Conservation (phyloP, 2,329 filamentous ascomycete species). For the Capronia epimyces region DNA sequence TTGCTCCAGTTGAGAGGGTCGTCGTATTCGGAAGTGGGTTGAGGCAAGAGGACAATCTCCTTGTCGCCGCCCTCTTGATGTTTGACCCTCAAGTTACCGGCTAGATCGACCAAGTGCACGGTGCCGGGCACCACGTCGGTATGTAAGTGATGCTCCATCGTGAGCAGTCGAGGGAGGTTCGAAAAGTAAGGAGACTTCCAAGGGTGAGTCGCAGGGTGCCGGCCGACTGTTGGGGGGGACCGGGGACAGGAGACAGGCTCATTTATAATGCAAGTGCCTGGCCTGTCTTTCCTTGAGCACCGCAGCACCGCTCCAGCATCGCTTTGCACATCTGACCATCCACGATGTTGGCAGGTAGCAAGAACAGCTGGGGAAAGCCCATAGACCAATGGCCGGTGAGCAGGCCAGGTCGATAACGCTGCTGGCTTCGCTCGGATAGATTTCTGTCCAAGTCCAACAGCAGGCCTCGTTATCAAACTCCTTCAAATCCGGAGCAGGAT, state of each 20-base stretch:
- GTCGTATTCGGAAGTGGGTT: constrained; percentile 48
- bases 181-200: not conserved
- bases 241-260: not conserved
- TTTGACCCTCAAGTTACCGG: constrained; percentile 6
- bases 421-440: constrained; percentile 2
- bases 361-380: not conserved
- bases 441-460: not conserved
- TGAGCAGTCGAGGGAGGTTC: not conserved
- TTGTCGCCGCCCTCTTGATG: constrained; percentile 10
- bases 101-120: constrained; percentile 11
- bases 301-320: not conserved
- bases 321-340: not conserved
- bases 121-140: constrained; percentile 10
- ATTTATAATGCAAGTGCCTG: not conserved
- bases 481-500: not conserved
- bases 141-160: constrained; percentile 7
- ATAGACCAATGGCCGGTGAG: not conserved
- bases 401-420: not conserved
- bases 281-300: too few species aligned
- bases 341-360: not conserved
- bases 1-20: constrained; percentile 50
- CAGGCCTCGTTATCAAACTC: not conserved
- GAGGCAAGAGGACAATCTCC: constrained; percentile 49
- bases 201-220: not conserved
- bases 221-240: not conserved